These are phyloP conservation scores for Iberis amara DNA, from an alignment of 441 rosid species.

Conservation along the genomic window DNA sequence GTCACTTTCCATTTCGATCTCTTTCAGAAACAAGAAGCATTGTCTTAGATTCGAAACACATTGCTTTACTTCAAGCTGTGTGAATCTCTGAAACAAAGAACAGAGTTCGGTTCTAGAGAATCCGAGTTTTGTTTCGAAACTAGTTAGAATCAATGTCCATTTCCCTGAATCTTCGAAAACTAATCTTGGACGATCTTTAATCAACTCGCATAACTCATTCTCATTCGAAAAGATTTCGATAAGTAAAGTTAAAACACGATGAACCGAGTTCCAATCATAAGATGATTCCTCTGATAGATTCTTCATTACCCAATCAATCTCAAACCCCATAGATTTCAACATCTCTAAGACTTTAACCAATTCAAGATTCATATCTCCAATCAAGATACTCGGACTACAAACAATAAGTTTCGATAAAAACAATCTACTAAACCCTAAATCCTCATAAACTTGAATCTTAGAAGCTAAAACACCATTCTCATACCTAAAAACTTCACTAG, in stretches of 20 bases:
- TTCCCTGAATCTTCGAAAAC: slow-evolving; percentile 56
- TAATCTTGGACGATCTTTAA: slow-evolving; percentile 45
- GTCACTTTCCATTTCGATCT: slow-evolving; percentile 53
- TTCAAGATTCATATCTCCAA: slow-evolving; percentile 42
- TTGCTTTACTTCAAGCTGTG: slow-evolving; percentile 30
- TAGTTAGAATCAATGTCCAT: slow-evolving; percentile 39
- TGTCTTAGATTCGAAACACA: slow-evolving; percentile 53
- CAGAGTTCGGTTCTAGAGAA: slow-evolving; percentile 34
- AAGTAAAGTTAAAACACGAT: slow-evolving; percentile 42
- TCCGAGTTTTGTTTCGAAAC: slow-evolving; percentile 56
- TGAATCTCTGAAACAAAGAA: slow-evolving; percentile 45
- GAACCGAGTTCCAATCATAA: slow-evolving; percentile 53
- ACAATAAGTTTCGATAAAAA: slow-evolving; percentile 43
- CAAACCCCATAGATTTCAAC: slow-evolving; percentile 44
- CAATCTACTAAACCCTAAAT: slow-evolving; percentile 47
- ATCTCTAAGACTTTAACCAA: slow-evolving; percentile 40
- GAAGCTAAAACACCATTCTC: slow-evolving; percentile 44
- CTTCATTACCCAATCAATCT: slow-evolving; percentile 42
- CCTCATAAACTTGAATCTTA: slow-evolving; percentile 55
- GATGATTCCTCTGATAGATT: slow-evolving; percentile 36
- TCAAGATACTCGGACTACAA: slow-evolving; percentile 50
- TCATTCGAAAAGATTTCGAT: slow-evolving; percentile 30
- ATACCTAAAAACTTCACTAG: slow-evolving; percentile 46
- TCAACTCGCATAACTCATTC: slow-evolving; percentile 36
- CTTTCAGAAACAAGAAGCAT: slow-evolving; percentile 45